A percentile compares a stretch with the other conserved stretches of the same genome.
phyloP scores from a whole-genome alignment of 2,329 filamentous ascomycete genomes.

The Xylariaceae sp. region DNA sequence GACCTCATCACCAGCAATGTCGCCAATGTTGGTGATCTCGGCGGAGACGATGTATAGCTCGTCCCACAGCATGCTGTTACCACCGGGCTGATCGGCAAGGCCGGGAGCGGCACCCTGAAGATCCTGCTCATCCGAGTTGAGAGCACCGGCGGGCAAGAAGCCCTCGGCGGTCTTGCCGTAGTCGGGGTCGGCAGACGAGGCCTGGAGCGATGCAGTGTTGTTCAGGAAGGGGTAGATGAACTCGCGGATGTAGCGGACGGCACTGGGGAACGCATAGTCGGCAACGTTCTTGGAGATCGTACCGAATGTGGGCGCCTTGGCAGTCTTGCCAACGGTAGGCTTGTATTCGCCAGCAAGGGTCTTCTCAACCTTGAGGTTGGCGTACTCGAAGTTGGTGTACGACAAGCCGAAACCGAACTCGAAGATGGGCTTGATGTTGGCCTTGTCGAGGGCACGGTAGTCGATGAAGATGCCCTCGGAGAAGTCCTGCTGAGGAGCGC shows the following conservation, averaged over 20 bases:
- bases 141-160: slow-evolving; percentile 56
- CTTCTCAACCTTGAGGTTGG: slow-evolving; percentile 56
- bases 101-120: slow-evolving; percentile 40
- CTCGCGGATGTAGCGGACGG: slow-evolving; percentile 46
- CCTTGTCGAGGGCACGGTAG: slow-evolving; percentile 68
- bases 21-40: slow-evolving; percentile 67
- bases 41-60: slow-evolving; percentile 62
- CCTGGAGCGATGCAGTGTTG: slow-evolving; percentile 49
- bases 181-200: slow-evolving; percentile 51
- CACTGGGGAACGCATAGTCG: slow-evolving; percentile 63
- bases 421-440: slow-evolving; percentile 62
- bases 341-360: slow-evolving; percentile 47
- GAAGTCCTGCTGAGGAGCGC: slow-evolving; percentile 67
- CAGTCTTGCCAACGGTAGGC: slow-evolving; percentile 57
- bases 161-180: slow-evolving; percentile 55
- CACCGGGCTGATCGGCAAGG: slow-evolving; percentile 50
- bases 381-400: slow-evolving; percentile 74
- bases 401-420: slow-evolving; percentile 78
- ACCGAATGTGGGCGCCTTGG: slow-evolving; percentile 58
- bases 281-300: slow-evolving; percentile 56
- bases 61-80: slow-evolving; percentile 62
- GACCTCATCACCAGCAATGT: slow-evolving; percentile 61
- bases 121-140: slow-evolving; percentile 52
- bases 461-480: slow-evolving; percentile 77
- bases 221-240: slow-evolving; percentile 72